Percentiles rank a stretch among this genome's conserved stretches.
Evolutionary conservation across 371 early-diverging fungal genomes (phyloP).

Genomic region (Smittium culicis): DNA sequence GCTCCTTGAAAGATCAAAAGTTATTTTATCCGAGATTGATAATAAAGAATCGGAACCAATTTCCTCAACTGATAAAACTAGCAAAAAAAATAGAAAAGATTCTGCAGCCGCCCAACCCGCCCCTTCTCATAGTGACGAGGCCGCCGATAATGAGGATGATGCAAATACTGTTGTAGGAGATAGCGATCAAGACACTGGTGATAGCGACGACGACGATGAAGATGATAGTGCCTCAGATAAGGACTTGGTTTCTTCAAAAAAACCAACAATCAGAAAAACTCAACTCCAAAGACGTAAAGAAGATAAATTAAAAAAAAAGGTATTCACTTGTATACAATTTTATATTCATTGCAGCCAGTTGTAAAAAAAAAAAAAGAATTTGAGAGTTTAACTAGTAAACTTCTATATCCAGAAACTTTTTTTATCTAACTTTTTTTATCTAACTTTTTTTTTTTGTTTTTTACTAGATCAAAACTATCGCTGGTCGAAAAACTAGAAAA

Average conservation of each 20-base stretch:
- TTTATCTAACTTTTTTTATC: no score
- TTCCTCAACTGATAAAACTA: background rate
- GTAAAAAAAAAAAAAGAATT: no score
- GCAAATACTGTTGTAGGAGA: background rate
- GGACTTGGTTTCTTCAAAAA: slow-evolving; percentile 11
- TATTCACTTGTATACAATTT: background rate
- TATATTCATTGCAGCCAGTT: background rate
- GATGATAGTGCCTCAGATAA: slow-evolving; percentile 11
- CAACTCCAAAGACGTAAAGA: slow-evolving; percentile 33
- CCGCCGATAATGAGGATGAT: background rate
- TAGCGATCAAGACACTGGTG: background rate
- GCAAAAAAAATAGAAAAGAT: background rate
- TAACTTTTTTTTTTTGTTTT: no score
- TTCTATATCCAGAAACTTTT: no score
- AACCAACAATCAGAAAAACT: slow-evolving; percentile 22
- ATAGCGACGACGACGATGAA: slow-evolving; percentile 9
- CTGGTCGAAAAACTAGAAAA: no score
- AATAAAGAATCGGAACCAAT: background rate
- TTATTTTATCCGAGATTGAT: background rate
- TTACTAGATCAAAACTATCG: no score
- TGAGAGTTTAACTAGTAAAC: no score
- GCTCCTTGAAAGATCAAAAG: slow-evolving; percentile 1
- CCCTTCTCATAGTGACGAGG: no score
- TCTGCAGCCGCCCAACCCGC: no score
- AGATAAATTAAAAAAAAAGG: slow-evolving; percentile 17